Base-by-base conservation (phyloP, 192 early-diverging fungal species). In the Coemansia sp. region DNA sequence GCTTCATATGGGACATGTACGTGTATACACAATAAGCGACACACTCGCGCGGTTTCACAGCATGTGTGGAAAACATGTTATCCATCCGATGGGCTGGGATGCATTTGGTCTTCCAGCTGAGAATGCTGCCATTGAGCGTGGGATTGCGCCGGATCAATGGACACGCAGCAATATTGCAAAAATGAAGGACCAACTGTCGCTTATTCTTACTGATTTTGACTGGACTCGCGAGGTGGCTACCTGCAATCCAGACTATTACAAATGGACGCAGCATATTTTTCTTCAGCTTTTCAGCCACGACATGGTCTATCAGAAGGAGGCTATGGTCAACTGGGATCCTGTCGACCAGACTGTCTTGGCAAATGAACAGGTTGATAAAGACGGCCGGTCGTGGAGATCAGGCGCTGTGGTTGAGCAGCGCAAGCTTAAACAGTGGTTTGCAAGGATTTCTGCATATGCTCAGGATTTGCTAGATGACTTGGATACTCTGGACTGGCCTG, bases 61-160 rank as follows among this genome's bases (percentile, higher is more conserved):
- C 39, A 91, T 95, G 89, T 77, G 71, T 61, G 92, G 93, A 19
- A 85, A 84, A 54, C 72, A 87, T 36, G 94, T 94, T 10, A 75
- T 95, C 1, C 87, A 92, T 65, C 96, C 96, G 5, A 98, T 98
- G 89, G 96, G 93, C 14, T 98, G 95, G 94, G 96, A 98, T 71
- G 89, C 94, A 6, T 98, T 98, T 82, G 96, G 96, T 0, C 80
- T 98, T n/a, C 96, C 96, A 0, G 96, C 96, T 8, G 96, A 98
- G 63, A 98, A 98, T 73, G 96, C 96, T 1, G 95, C 96, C 2
- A 93, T 94, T 36, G 90, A 94, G 59, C 86, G 91, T 14, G 83
- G 84, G 11, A 82, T 93, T 59, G 86, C 87, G 29, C 95, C 96
- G 2, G 76, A 72, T 24, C 82, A 86, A 27, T 98, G 96, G 96